A percentile compares a stretch with the other conserved stretches of the same genome.
phyloP scores from a whole-genome alignment of 495 filamentous ascomycete genomes.

The Neohortaea acidophila region DNA sequence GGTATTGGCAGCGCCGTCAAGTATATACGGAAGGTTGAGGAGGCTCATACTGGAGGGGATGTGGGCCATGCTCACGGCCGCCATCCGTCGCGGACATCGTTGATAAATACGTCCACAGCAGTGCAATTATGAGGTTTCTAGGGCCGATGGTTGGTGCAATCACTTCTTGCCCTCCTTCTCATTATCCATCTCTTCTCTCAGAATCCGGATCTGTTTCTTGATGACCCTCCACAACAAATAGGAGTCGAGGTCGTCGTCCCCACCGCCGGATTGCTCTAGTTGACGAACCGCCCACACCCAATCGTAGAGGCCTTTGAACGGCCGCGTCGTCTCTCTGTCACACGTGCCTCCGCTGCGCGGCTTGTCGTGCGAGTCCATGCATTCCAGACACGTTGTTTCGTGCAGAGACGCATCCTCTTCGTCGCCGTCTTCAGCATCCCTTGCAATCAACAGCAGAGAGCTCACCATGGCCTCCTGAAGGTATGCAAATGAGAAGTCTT shows the following conservation, averaged over 20 bases:
- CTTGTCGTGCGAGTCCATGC: constrained; percentile 12
- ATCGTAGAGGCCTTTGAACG: constrained; percentile 13
- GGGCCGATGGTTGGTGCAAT: too few relatives aligned
- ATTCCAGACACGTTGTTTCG: constrained; percentile 20
- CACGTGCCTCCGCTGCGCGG: constrained; percentile 1
- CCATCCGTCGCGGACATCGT: too few relatives aligned
- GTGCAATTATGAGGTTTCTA: too few relatives aligned
- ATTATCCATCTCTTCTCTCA: constrained; percentile 27
- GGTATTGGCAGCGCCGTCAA: too few relatives aligned
- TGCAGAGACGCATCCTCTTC: too few relatives aligned
- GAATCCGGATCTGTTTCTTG: constrained; percentile 28
- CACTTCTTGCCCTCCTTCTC: too few relatives aligned
- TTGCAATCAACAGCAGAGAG: constrained; percentile 24
- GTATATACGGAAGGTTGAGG: too few relatives aligned
- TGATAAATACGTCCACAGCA: too few relatives aligned
- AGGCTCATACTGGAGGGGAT: too few relatives aligned
- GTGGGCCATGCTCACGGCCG: too few relatives aligned
- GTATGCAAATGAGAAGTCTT: constrained; percentile 29
- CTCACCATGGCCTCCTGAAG: constrained; percentile 30
- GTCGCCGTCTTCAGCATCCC: constrained; percentile 6
- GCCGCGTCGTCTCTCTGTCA: constrained; percentile 1
- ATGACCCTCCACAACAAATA: constrained; percentile 30
- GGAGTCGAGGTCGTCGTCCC: constrained; percentile 22
- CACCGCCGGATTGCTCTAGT: constrained; percentile 5
- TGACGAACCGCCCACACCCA: constrained; percentile 12